phyloP scores from a whole-genome alignment of 2,329 filamentous ascomycete species.

The Penicillium sp. region DNA sequence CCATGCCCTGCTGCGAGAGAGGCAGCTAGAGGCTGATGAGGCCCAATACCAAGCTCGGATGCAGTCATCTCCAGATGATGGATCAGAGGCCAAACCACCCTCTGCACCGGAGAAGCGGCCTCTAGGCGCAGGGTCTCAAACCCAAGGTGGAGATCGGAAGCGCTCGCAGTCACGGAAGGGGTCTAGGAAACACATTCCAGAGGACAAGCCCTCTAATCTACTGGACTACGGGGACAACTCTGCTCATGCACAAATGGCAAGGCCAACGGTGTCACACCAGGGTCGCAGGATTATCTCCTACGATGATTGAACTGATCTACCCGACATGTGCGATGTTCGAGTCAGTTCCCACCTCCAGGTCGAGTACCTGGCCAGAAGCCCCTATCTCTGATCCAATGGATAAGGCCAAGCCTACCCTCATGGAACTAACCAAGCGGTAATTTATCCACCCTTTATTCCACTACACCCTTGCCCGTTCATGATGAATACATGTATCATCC shows the following conservation, averaged over 20 bases:
- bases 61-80: neutral
- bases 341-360: neutral
- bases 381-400: neutral
- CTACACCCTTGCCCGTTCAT: slow-evolving; percentile 43
- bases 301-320: slow-evolving; percentile 29
- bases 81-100: neutral
- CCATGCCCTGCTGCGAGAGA: slow-evolving; percentile 62
- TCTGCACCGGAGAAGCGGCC: neutral
- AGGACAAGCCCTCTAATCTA: slow-evolving; percentile 33
- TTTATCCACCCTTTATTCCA: slow-evolving; percentile 8
- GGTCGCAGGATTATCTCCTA: slow-evolving; percentile 38
- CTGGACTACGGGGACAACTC: slow-evolving; percentile 46
- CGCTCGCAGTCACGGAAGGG: neutral
- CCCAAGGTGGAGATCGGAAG: neutral
- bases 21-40: slow-evolving; percentile 35
- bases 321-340: neutral
- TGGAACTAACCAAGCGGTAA: slow-evolving; percentile 3
- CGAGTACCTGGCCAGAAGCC: neutral
- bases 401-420: neutral
- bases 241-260: neutral
- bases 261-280: slow-evolving; percentile 6
- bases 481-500: slow-evolving; percentile 94
- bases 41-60: slow-evolving; percentile 19
- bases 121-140: neutral
- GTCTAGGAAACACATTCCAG: neutral